A percentile compares a stretch with the other conserved stretches of the same genome.
Conservation (phyloP, 2,329 filamentous ascomycete genomes). For the Colletotrichum sp. region DNA sequence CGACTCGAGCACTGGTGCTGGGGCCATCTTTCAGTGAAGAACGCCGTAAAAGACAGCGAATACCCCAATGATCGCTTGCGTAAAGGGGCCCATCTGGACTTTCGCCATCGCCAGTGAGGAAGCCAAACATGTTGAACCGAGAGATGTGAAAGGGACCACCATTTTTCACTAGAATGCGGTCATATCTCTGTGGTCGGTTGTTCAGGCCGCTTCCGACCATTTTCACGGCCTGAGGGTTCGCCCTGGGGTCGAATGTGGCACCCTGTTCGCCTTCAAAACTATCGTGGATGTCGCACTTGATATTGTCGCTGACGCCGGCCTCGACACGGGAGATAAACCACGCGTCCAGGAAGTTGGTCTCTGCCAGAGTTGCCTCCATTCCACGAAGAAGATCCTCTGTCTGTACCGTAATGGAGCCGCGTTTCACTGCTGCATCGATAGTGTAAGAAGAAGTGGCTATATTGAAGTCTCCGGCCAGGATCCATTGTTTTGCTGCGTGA, state of each 20-base stretch:
- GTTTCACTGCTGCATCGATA: slow-evolving; percentile 56
- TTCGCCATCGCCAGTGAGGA: slow-evolving; percentile 31
- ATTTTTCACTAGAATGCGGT: slow-evolving; percentile 62
- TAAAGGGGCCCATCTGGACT: slow-evolving; percentile 25
- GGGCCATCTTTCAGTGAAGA: not conserved
- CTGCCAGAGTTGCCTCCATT: slow-evolving; percentile 51
- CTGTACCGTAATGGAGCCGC: slow-evolving; percentile 56
- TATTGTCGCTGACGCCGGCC: slow-evolving; percentile 42
- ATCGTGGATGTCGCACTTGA: slow-evolving; percentile 32
- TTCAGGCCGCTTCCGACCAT: slow-evolving; percentile 52
- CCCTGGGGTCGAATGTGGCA: slow-evolving; percentile 66
- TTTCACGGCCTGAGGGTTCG: slow-evolving; percentile 60
- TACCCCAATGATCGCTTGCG: slow-evolving; percentile 65
- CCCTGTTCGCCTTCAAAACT: slow-evolving; percentile 65
- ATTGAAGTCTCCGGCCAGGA: slow-evolving; percentile 71
- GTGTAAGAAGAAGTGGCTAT: slow-evolving; percentile 63
- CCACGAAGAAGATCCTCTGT: slow-evolving; percentile 47
- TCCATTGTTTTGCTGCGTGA: slow-evolving; percentile 52
- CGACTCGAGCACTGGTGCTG: slow-evolving; percentile 19
- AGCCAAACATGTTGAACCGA: slow-evolving; percentile 64
- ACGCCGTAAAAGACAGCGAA: slow-evolving; percentile 47
- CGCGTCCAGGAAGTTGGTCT: slow-evolving; percentile 55
- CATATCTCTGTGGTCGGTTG: slow-evolving; percentile 68
- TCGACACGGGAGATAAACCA: slow-evolving; percentile 54
- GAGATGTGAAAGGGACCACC: slow-evolving; percentile 41